Evolutionary conservation across 768 basidiomycete species (phyloP).

Genomic region (Lactarius tabidus): DNA sequence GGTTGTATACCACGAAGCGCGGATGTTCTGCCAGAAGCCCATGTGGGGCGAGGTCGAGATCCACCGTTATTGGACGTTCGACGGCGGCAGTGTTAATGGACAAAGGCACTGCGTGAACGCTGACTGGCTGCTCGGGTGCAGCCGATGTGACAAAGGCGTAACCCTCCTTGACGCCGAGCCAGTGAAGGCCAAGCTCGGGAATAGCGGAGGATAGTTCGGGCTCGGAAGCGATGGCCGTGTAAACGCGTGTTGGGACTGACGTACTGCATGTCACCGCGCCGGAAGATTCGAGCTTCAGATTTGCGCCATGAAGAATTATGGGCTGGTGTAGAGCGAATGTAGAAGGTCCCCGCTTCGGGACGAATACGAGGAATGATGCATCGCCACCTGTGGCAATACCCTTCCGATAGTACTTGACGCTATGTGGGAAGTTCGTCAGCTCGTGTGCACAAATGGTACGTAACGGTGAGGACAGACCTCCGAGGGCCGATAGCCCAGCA

Average conservation of each 20-base stretch:
- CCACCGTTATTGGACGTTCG: conserved; percentile 5
- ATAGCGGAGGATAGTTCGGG: conserved; percentile 14
- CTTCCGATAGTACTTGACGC: conserved; percentile 22
- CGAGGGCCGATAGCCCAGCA: conserved; percentile 34
- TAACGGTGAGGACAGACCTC: conserved; percentile 17
- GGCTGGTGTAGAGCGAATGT: conserved; percentile 23
- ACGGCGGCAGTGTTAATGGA: conserved; percentile 1
- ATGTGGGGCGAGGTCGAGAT: conserved; percentile 16
- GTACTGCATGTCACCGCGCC: conserved; percentile 15
- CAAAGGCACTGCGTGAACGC: conserved; percentile 19
- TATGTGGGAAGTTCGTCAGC: neutral
- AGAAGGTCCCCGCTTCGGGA: conserved; percentile 17
- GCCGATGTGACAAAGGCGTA: conserved; percentile 21
- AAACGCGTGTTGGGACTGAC: conserved; percentile 17
- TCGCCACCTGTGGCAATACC: conserved; percentile 16
- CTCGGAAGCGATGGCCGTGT: conserved; percentile 17
- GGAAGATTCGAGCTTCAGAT: conserved; percentile 16
- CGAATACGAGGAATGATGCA: conserved; percentile 21
- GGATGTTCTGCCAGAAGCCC: conserved; percentile 10
- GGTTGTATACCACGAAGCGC: conserved; percentile 6
- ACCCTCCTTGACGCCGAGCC: conserved; percentile 21
- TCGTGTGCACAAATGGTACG: neutral
- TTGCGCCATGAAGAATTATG: conserved; percentile 24
- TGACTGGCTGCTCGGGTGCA: conserved; percentile 12
- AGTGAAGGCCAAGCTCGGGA: conserved; percentile 24